Evolutionary conservation across 305 asterid species (phyloP), one percentile per base, ranked within the genome.

Genomic region (Fraxinus sp.): DNA sequence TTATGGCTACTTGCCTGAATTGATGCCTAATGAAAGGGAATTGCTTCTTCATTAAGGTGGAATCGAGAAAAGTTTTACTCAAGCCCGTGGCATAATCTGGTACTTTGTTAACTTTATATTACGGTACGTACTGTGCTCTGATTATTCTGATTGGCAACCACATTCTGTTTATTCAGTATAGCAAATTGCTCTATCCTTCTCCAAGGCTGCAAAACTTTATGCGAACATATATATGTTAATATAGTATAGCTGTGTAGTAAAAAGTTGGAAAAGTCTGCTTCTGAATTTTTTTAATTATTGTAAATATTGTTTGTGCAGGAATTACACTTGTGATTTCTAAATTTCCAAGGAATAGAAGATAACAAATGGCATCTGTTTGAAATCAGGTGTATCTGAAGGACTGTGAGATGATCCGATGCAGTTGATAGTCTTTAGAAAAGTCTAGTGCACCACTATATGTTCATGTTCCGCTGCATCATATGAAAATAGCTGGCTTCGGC

Each of bases 271-370:
- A 71, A 6, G 72, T 30, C 26, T 33, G 66, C 55, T 57, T 28
- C 16, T 43, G 80, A 18, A 5, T 28, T 18, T 4, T 66, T 64
- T 78, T 18, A 66, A 49, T 79, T 46, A 16, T 35, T 7, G 71
- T 71, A 22, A 68, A 74, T 84, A 73, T 4, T 36, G 1, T 62
- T 59, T 73, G 7, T 82, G 81, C 85, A 83, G 85, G 83, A 77
- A 62, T 78, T 79, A 82, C 72, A 81, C 77, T 77, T 77, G 68
- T 72, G 79, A 39, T 35, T 13, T 35, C 7, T 66, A 43, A 22
- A 18, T 77, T 57, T n/a, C 79, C 62, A 74, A 77, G 83, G 59
- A 64, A 59, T 16, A 16, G 8, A 59, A 57, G 72, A 59, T 14
- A 13, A 57, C 55, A 41, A 49, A 78, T 28, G 62, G 70, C 46